phyloP scores from a whole-genome alignment of 768 basidiomycete genomes.

The Lactarius akahatsu region DNA sequence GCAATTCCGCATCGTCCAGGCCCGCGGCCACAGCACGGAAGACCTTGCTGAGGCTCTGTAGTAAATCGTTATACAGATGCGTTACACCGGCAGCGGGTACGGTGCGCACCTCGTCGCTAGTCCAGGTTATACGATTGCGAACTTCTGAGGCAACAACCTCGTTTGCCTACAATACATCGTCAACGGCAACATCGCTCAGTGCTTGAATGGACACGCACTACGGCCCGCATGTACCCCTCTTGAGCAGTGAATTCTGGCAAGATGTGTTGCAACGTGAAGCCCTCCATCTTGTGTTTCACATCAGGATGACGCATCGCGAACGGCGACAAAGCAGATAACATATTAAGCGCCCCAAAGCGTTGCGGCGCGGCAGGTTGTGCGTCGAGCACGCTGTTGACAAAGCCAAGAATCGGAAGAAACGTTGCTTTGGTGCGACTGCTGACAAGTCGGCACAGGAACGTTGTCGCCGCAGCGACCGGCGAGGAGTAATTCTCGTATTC shows the following conservation, averaged over 20 bases:
- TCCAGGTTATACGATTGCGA: conserved; percentile 68
- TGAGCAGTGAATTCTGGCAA: conserved; percentile 64
- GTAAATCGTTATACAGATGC: background rate
- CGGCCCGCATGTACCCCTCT: conserved; percentile 74
- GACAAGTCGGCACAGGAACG: conserved; percentile 76
- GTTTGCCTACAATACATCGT: conserved; percentile 55
- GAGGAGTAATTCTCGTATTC: conserved; percentile 79
- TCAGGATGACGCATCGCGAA: conserved; percentile 86
- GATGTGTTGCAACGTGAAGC: conserved; percentile 72
- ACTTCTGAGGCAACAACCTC: conserved; percentile 77
- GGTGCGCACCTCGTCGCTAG: conserved; percentile 53
- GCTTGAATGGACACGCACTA: conserved; percentile 49
- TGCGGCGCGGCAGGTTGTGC: conserved; percentile 63
- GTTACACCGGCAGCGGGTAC: background rate
- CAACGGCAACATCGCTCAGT: background rate
- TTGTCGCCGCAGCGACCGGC: conserved; percentile 74
- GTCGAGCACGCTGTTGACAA: conserved; percentile 72
- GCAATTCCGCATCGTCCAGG: conserved; percentile 75
- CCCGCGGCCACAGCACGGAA: conserved; percentile 65
- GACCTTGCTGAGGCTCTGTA: conserved; percentile 59
- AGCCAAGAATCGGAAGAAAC: conserved; percentile 75
- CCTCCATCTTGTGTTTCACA: conserved; percentile 73
- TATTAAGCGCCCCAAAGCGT: conserved; percentile 82
- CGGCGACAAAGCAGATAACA: conserved; percentile 70
- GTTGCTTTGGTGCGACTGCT: conserved; percentile 79